These are phyloP conservation scores for Dactylonectria estremocensis DNA, from an alignment of 2,329 filamentous ascomycete genomes.

Conservation along the genomic window DNA sequence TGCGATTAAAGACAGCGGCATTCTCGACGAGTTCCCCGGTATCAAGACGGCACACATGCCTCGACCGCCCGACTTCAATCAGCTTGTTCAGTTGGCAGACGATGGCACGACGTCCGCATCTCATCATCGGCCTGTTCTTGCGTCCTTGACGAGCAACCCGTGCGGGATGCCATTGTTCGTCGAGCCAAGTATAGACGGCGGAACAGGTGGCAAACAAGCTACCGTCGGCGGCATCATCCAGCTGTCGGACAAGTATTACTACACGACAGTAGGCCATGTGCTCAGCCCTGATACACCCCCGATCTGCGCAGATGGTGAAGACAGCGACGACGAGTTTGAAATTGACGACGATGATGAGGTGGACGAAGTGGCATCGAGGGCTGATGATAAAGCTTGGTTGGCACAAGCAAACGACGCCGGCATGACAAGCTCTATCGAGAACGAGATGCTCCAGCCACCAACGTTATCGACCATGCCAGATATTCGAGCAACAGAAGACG, in stretches of 20 bases:
- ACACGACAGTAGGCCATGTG: not conserved
- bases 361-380: not conserved
- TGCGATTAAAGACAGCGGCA: constrained; percentile 4
- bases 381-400: not conserved
- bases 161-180: not conserved
- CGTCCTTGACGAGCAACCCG: not conserved
- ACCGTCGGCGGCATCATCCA: not conserved
- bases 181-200: not conserved
- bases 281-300: not conserved
- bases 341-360: not conserved
- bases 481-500: not conserved
- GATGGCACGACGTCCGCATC: not conserved
- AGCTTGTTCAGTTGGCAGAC: constrained; percentile 3
- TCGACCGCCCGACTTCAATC: constrained; percentile 6
- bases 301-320: not conserved
- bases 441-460: not conserved
- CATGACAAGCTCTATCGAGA: not conserved
- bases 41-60: constrained; percentile 11
- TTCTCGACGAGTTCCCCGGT: constrained; percentile 5
- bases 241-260: not conserved
- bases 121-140: not conserved
- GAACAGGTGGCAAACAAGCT: not conserved
- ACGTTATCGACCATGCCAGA: not conserved
- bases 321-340: not conserved
- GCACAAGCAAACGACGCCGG: not conserved